A percentile compares a stretch with the other conserved stretches of the same genome.
phyloP scores from a whole-genome alignment of 2,329 filamentous ascomycete genomes.

The Neoarthrinium moseri region DNA sequence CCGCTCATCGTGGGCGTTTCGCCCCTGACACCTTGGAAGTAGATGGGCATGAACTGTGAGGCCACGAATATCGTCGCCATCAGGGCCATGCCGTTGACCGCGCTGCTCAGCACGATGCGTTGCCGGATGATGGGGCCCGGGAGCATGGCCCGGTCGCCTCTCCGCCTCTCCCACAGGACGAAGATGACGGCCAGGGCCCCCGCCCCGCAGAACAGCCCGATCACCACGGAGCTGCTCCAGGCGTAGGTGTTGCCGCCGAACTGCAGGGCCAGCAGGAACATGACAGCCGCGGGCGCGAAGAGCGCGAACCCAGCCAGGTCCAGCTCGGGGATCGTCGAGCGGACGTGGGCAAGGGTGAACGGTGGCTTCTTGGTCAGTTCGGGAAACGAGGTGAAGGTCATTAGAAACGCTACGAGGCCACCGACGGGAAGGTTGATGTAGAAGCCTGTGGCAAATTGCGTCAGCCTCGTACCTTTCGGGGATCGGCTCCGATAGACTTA shows the following conservation, averaged over 20 bases:
- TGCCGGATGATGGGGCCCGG: constrained; percentile 41
- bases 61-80: constrained; percentile 15
- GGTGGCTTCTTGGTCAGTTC: constrained; percentile 28
- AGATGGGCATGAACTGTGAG: constrained; percentile 13
- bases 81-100: neutral
- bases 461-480: neutral
- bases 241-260: constrained; percentile 32
- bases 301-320: constrained; percentile 40
- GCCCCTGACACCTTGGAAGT: constrained; percentile 5
- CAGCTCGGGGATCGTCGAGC: constrained; percentile 26
- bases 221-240: constrained; percentile 34
- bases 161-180: constrained; percentile 38
- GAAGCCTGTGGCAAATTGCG: constrained; percentile 27
- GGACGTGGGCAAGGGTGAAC: constrained; percentile 11
- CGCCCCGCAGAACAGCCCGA: constrained; percentile 37
- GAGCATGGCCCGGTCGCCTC: constrained; percentile 49
- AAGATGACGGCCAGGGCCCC: constrained; percentile 31
- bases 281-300: constrained; percentile 35
- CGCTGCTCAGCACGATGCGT: constrained; percentile 40
- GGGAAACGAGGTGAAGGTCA: constrained; percentile 33
- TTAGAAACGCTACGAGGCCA: constrained; percentile 25
- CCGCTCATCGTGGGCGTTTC: constrained; percentile 28
- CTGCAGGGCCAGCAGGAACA: constrained; percentile 44
- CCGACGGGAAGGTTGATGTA: constrained; percentile 45
- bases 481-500: constrained; percentile 17